phyloP scores from a whole-genome alignment of 2,329 filamentous ascomycete species.

The Pseudogymnoascus sp. region DNA sequence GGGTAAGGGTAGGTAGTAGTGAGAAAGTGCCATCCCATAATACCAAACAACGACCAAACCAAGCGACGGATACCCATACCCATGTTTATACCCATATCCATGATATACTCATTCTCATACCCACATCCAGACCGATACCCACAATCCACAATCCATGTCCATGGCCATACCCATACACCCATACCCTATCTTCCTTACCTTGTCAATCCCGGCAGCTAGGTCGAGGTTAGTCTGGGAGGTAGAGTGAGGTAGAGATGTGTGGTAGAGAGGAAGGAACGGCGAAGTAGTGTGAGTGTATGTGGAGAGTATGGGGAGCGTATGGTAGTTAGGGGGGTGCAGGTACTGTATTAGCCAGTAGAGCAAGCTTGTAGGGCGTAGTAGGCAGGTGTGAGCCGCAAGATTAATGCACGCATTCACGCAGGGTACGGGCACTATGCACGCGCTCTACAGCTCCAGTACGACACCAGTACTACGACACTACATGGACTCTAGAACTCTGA shows the following conservation, averaged over 20 bases:
- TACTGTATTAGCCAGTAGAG: neutral
- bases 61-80: neutral
- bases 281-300: neutral
- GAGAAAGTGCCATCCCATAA: neutral
- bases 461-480: neutral
- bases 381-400: neutral
- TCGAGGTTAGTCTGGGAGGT: neutral
- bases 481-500: neutral
- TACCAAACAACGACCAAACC: neutral
- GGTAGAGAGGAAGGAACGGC: neutral
- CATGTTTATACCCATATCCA: neutral
- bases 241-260: neutral
- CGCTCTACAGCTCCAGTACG: neutral
- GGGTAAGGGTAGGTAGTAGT: no score
- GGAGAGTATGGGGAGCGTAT: neutral
- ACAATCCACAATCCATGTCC: neutral
- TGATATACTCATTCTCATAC: neutral
- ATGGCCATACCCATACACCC: neutral
- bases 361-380: no score
- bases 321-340: neutral
- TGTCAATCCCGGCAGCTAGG: slow-evolving; percentile 4
- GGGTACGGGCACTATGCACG: neutral
- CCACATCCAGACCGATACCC: neutral
- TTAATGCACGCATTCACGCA: neutral
- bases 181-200: neutral